phyloP scores from a whole-genome alignment of 2,329 filamentous ascomycete species.

The Pseudocercospora fuligena region DNA sequence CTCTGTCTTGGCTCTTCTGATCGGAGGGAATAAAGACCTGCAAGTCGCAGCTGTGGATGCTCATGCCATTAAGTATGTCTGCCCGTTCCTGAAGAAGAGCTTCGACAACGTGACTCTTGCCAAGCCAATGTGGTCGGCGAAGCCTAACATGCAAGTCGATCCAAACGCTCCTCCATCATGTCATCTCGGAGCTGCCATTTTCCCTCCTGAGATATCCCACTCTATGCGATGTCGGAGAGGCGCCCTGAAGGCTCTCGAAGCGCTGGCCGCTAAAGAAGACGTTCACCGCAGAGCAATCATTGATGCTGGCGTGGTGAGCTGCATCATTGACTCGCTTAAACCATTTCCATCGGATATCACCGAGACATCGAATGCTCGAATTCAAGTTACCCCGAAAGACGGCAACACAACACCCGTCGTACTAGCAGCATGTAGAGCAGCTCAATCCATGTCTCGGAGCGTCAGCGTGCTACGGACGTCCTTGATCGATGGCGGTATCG shows the following conservation, averaged over 20 bases:
- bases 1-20: slow-evolving; percentile 74
- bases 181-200: slow-evolving; percentile 65
- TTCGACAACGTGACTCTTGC: slow-evolving; percentile 63
- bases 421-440: slow-evolving; percentile 81
- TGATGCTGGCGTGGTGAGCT: slow-evolving; percentile 77
- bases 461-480: slow-evolving; percentile 83
- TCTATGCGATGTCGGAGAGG: slow-evolving; percentile 77
- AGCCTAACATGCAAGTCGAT: slow-evolving; percentile 34
- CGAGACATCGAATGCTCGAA: slow-evolving; percentile 36
- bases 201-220: slow-evolving; percentile 67
- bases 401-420: slow-evolving; percentile 82
- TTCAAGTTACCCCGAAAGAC: slow-evolving; percentile 55
- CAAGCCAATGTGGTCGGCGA: slow-evolving; percentile 60
- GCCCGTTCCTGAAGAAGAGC: slow-evolving; percentile 67
- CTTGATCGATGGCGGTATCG: slow-evolving; percentile 82
- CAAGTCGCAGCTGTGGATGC: slow-evolving; percentile 82
- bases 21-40: slow-evolving; percentile 76
- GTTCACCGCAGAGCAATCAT: slow-evolving; percentile 82
- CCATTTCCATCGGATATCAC: slow-evolving; percentile 52
- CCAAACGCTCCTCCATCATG: slow-evolving; percentile 36
- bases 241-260: slow-evolving; percentile 77
- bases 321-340: slow-evolving; percentile 81
- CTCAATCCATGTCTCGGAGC: slow-evolving; percentile 81
- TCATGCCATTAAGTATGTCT: slow-evolving; percentile 64
- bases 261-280: slow-evolving; percentile 80